Percentiles rank a stretch among this genome's conserved stretches.
Conservation (phyloP, 495 filamentous ascomycete genomes). For the Penicillium antarcticum region DNA sequence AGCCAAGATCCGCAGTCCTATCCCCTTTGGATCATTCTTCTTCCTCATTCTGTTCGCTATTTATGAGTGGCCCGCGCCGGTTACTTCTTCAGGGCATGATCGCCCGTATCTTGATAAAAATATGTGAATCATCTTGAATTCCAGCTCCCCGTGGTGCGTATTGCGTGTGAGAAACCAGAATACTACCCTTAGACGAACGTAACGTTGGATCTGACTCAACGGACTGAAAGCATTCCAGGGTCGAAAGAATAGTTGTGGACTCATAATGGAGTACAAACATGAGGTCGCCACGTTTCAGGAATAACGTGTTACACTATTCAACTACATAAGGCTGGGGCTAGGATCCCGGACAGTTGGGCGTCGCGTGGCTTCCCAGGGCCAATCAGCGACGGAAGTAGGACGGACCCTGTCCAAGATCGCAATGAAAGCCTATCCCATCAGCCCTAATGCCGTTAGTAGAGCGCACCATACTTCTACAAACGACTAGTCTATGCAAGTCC, state of each 20-base stretch:
- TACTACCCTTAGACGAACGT: constrained; percentile 1
- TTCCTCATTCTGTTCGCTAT: not conserved
- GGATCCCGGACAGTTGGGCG: not conserved
- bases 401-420: too few species aligned
- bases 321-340: not conserved
- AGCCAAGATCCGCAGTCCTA: not conserved
- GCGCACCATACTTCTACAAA: not conserved
- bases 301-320: too few species aligned
- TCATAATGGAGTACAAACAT: too few species aligned
- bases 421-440: not conserved
- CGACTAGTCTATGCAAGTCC: not conserved
- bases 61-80: not conserved
- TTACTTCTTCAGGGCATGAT: not conserved
- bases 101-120: not conserved
- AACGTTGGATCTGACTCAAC: constrained; percentile 3
- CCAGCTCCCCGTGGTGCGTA: not conserved
- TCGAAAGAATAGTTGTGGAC: too few species aligned
- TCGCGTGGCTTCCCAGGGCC: not conserved
- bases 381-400: not conserved
- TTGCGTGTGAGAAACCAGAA: not conserved
- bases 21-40: not conserved
- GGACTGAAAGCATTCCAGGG: too few species aligned
- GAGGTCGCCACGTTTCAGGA: too few species aligned
- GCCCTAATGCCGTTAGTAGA: not conserved
- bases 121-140: not conserved